Base-by-base conservation (phyloP, 495 filamentous ascomycete genomes). In the Cercophora samala region DNA sequence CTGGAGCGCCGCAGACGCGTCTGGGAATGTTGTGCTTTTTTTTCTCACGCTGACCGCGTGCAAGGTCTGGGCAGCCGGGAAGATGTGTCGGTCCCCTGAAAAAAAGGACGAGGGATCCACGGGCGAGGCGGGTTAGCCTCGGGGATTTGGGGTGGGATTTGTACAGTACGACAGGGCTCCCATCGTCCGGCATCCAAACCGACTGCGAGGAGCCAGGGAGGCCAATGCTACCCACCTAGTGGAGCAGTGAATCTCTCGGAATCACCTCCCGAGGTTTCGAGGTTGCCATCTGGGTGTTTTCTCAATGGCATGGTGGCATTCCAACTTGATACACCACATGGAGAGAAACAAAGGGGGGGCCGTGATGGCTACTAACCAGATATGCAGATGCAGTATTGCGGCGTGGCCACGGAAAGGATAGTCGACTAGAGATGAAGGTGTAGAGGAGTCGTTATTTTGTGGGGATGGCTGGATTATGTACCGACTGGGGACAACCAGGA, bases 221-320 rank as follows among this genome's bases (percentile, higher is more conserved):
- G 68, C 64, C 59, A 69, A 66, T 69, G 71, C 69, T 62, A 72
- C 68, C 66, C 71, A 69, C 66, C 58, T 42, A 60, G 76, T 78
- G 79, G 75, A 79, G 77, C 71, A 75, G 74, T 66, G 73, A 79
- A 71, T 75, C 69, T n/a, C 75, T 76, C 79, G 79, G 78, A 80
- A 79, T 72, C 73, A 73, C 72, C 69, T 74, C 77, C 77, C 76
- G 77, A 76, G 72, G 74, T 78, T 76, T 79, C 73, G 76, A 77
- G 70, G 74, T 74, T 72, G 72, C 75, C 77, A 78, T 76, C 37
- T 78, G 72, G 73, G 75, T 58, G 59, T 58, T 64, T 63, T 66
- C 62, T 62, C 64, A 46, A 64, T 32, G 58, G 60, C 60, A 67
- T 54, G 51, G 60, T 65, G 53, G 64, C 64, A 55, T 63, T 22